Conservation (phyloP, 352 stramenopile genomes). For the Phytophthora constricta region DNA sequence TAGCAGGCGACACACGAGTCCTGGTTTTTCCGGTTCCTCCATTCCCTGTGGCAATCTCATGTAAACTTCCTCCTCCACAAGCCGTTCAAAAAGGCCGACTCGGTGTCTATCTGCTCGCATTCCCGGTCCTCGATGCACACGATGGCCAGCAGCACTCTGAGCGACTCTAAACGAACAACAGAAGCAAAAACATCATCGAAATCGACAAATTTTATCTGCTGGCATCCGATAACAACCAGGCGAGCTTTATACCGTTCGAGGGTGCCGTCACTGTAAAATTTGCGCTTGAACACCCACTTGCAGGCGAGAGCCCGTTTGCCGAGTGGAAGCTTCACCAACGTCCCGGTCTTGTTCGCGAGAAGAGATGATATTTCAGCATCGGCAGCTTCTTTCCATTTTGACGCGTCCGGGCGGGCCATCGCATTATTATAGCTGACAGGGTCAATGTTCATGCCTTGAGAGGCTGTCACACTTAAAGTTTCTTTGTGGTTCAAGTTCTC, state of each 20-base stretch:
- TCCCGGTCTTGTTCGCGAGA: conserved; percentile 20
- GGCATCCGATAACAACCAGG: neutral
- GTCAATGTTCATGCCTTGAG: neutral
- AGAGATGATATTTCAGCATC: conserved; percentile 20
- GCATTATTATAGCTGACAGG: conserved; percentile 18
- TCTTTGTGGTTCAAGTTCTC: neutral
- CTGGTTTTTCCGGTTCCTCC: neutral
- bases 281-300: conserved; percentile 17
- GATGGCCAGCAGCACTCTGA: neutral
- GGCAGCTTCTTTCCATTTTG: conserved; percentile 19
- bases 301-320: conserved; percentile 15
- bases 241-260: conserved; percentile 13
- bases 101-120: conserved; percentile 28
- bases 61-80: conserved; percentile 26
- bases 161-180: neutral
- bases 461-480: neutral
- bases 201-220: neutral
- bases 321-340: conserved; percentile 3
- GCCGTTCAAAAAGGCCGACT: conserved; percentile 27
- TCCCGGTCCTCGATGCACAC: conserved; percentile 8
- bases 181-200: neutral
- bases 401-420: conserved; percentile 19
- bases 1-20: conserved; percentile 9
- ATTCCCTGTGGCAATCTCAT: conserved; percentile 21
- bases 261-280: conserved; percentile 19